Base-by-base conservation (phyloP, 108 stramenopile genomes). In the Schizochytrium sp. region DNA sequence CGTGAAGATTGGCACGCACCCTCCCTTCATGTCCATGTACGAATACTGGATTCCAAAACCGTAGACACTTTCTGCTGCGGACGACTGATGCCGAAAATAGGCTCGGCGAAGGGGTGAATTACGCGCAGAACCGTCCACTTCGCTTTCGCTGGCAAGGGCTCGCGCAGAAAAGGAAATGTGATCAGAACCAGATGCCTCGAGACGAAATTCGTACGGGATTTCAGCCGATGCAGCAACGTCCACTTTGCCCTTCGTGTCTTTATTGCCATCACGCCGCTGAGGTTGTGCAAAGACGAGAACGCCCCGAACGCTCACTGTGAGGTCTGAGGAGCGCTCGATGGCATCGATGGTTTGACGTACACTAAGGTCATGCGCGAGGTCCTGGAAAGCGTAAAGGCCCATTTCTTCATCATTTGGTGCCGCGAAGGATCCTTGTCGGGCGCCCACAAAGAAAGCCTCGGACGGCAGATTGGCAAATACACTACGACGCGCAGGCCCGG, bases 401-500 rank as follows among this genome's bases (percentile, higher is more conserved):
- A 83, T 83, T 23, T 83, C 76, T 23, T 83, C 76, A 12, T 53
- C 76, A 45, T 83, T 83, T 8, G 76, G 76, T 6, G 76, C 76
- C n/a, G 44, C 76, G 76, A 83, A 83, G 51, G 18, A 28, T 12
- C 76, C 76, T 23, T 83, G 43, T 6, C 12, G 45, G 28, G 76
- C 76, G n/a, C 48, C 76, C 10, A 83, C 51, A 3, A 83, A 47
- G 51, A 83, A 83, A 6, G 76, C 5, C 48, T 69, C 63, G 12
- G 21, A 12, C 25, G 63, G 63, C 5, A 41, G 25, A 23, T 23
- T 69, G 14, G 63, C 25, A 41, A 69, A 69, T 8, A 69, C 63
- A 23, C 10, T 28, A 18, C 34, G 41, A 3, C 41, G 55, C 3
- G 55, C 55, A 8, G 55, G 55, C 55, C 55, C 55, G 14, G 55